Base-by-base conservation (phyloP, 495 filamentous ascomycete species). In the Delitschia confertaspora region DNA sequence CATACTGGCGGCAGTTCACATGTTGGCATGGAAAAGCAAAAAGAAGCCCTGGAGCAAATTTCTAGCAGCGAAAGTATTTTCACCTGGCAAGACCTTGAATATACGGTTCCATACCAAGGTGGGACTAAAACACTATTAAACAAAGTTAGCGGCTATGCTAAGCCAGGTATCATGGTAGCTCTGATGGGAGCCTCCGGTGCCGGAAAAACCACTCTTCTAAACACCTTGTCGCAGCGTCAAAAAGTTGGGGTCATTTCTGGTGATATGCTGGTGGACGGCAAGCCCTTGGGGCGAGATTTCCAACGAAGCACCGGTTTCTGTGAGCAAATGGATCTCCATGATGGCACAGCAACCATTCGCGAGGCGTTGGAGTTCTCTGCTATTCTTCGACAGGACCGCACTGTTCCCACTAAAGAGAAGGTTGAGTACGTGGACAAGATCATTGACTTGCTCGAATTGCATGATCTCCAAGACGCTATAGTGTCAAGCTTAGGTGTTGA, bases 311-410 rank as follows among this genome's bases (percentile, higher is more conserved):
- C 85, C 25, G 87, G 87, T 21, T 93, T 85, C 63, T 85, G 83
- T 51, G 78, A 93, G 59, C 87, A 95, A 60, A 83, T 83, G 67
- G 87, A 94, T 65, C 54, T 93, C 14, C 88, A 93, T 58, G 78
- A 82, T 46, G 65, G 64, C 10, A 79, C 78, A 9, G 65, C 75
- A 11, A 83, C 79, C 0, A 74, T 83, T 32, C 67, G 76, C 13
- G 79, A 83, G 56, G 79, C 79, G 2, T 67, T 83, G 20, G 73
- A 78, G 37, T 83, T 83, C 58, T 80, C 76, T 0, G 79, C 79
- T 10, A 66, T 79, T 17, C 68, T 82, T 29, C 71, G 79, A 37
- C 79, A 83, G 54, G 69, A 76, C 21, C 55, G 67, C 1, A 60
- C 57, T 7, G 65, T 65, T 4, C 63, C 79, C 0, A 56, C 52